Percentiles rank a stretch among this genome's conserved stretches.
Evolutionary conservation across 768 basidiomycete species (phyloP).

Genomic region (Leucocoprinus sp.): DNA sequence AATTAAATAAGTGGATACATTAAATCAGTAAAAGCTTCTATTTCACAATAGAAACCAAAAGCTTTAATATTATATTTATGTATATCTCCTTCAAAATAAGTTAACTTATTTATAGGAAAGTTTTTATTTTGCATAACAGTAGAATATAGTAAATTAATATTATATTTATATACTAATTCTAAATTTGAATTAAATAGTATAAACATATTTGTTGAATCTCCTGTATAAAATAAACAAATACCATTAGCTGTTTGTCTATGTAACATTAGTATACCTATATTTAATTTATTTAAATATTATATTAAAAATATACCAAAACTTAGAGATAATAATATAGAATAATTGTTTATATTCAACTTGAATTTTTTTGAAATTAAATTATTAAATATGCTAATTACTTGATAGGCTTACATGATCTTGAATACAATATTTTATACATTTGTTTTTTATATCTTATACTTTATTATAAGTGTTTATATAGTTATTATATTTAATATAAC

Average conservation of each 20-base stretch:
- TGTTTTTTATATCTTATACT: background rate
- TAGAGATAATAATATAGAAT: slow-evolving; percentile 11
- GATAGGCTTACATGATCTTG: background rate
- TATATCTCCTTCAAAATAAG: slow-evolving; percentile 12
- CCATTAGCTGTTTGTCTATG: slow-evolving; percentile 7
- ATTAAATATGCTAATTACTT: background rate
- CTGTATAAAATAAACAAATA: slow-evolving; percentile 11
- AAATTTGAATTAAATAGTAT: slow-evolving; percentile 8
- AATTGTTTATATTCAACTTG: slow-evolving; percentile 12
- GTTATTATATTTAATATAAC: slow-evolving; percentile 7
- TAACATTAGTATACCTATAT: slow-evolving; percentile 7
- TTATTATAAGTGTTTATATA: background rate
- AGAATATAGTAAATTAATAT: slow-evolving; percentile 14
- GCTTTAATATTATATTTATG: slow-evolving; percentile 4
- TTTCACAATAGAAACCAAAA: slow-evolving; percentile 14
- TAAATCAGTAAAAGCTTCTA: slow-evolving; percentile 9
- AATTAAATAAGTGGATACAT: slow-evolving; percentile 12
- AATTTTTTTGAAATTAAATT: background rate
- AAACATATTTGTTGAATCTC: slow-evolving; percentile 13
- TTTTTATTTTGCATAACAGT: slow-evolving; percentile 8
- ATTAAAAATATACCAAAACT: slow-evolving; percentile 12
- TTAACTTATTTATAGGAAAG: slow-evolving; percentile 11
- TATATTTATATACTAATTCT: slow-evolving; percentile 12
- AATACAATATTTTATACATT: background rate
- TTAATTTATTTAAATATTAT: slow-evolving; percentile 6